Percentiles rank a stretch among this genome's conserved stretches.
These are phyloP conservation scores for Nothomitra cinnamomea DNA, from an alignment of 2,329 filamentous ascomycete species.

Conservation along the genomic window DNA sequence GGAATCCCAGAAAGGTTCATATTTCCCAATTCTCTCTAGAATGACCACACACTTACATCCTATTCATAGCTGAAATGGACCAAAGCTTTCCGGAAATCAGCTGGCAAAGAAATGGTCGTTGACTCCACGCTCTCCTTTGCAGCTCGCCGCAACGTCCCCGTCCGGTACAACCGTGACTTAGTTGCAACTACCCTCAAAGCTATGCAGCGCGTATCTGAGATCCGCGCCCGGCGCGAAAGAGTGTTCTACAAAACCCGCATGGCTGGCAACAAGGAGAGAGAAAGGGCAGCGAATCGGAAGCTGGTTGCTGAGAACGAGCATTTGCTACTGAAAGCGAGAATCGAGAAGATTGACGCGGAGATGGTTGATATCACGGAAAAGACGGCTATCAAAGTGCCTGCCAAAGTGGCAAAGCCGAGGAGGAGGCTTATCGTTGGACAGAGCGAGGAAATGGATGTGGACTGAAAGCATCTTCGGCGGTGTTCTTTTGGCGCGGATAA, in stretches of 20 bases:
- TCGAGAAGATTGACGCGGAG: conserved; percentile 14
- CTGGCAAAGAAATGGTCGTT: conserved; percentile 80
- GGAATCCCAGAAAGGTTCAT: conserved; percentile 64
- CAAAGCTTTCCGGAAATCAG: conserved; percentile 73
- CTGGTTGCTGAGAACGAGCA: conserved; percentile 86
- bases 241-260: conserved; percentile 90
- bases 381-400: conserved; percentile 21
- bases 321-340: conserved; percentile 47
- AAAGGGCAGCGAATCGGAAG: conserved; percentile 66
- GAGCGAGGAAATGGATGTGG: conserved; percentile 30
- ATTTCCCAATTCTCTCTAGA: background rate
- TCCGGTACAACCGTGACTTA: conserved; percentile 90
- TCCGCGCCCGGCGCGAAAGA: conserved; percentile 66
- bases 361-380: conserved; percentile 23
- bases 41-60: background rate
- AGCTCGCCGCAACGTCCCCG: conserved; percentile 80
- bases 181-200: conserved; percentile 75
- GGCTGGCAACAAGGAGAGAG: conserved; percentile 72
- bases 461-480: conserved; percentile 16
- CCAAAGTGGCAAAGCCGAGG: conserved; percentile 24
- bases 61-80: conserved; percentile 65
- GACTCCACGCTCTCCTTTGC: conserved; percentile 88
- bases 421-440: conserved; percentile 27
- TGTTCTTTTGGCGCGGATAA: background rate
- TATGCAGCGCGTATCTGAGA: conserved; percentile 81